Base-by-base conservation (phyloP, 495 filamentous ascomycete species). In the Bathelium albidoporum region DNA sequence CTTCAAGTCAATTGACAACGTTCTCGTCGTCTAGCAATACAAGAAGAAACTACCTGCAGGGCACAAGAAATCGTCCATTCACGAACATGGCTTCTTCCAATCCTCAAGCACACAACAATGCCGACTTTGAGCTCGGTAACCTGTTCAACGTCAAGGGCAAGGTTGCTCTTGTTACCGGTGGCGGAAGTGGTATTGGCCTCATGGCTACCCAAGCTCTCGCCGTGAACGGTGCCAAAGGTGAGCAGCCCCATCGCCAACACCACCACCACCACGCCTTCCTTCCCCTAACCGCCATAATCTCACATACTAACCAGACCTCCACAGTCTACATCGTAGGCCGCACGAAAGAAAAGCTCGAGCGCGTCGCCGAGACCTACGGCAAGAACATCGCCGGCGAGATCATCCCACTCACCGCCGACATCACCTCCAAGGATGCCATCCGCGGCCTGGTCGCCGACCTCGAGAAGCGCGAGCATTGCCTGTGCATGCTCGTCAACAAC, bases 91-190 rank as follows among this genome's bases (percentile, higher is more conserved):
- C 67, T 59, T 69, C 67, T 22, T 29, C 39, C 55, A 31, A 69
- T 34, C n/a, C 67, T 24, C 11, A 24, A 1, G 20, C 60, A 0
- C 59, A 65, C 60, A 83, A 78, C 67, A 85, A 85, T 68, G 65
- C 72, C 32, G 73, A 78, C 49, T 77, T 84, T 66, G 70, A 79
- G 65, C 71, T 84, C 24, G 64, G 70, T 20, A 73, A 80, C 2
- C 66, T 85, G 1, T 85, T 85, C 74, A 79, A 81, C 72, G 80
- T 85, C 59, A 82, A 81, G 67, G 74, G 70, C 64, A 81, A 78
- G 69, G 78, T 85, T 11, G 82, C 82, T 55, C 71, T 85, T 4
- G 70, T 86, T 59, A 84, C 82, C 73, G 83, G 83, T 60, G 83
- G 70, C 36, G 70, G 73, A 26, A 65, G 61, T 29, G 70, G 75